Conservation (phyloP, 768 basidiomycete species). For the Trametopsis cervina region DNA sequence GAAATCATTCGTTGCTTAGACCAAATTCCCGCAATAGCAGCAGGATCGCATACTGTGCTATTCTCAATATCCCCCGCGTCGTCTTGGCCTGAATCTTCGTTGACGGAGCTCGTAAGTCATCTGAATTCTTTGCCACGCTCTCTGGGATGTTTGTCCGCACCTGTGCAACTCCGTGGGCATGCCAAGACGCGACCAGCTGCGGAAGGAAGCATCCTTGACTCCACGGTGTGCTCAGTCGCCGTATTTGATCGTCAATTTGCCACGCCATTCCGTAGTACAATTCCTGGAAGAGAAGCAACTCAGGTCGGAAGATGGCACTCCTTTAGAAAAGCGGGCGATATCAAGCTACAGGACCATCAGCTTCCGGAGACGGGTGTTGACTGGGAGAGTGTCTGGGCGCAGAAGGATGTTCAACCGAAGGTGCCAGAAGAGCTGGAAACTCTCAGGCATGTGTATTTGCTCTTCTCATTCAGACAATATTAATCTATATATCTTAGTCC, state of each 20-base stretch:
- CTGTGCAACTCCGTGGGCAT: slow-evolving; percentile 26
- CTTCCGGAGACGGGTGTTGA: slow-evolving; percentile 21
- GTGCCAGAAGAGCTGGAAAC: slow-evolving; percentile 34
- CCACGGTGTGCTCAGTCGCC: slow-evolving; percentile 51
- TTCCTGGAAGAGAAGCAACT: slow-evolving; percentile 48
- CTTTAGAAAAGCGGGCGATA: slow-evolving; percentile 34
- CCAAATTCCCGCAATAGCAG: neutral
- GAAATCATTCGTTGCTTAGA: neutral
- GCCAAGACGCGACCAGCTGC: neutral
- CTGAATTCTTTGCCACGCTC: slow-evolving; percentile 25
- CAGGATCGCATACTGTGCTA: slow-evolving; percentile 9
- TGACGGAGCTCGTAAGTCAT: slow-evolving; percentile 25
- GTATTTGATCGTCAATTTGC: slow-evolving; percentile 38
- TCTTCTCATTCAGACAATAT: neutral
- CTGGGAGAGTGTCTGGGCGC: slow-evolving; percentile 51
- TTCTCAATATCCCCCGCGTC: slow-evolving; percentile 43
- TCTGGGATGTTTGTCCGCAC: slow-evolving; percentile 59
- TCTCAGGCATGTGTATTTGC: slow-evolving; percentile 29
- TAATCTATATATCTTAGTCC: slow-evolving; percentile 11
- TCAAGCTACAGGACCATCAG: slow-evolving; percentile 2
- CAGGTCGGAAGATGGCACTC: slow-evolving; percentile 75
- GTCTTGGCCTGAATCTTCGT: slow-evolving; percentile 34
- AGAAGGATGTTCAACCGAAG: slow-evolving; percentile 14
- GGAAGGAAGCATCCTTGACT: slow-evolving; percentile 9
- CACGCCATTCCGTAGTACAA: slow-evolving; percentile 52